These are phyloP conservation scores for Crithidia fasciculata DNA, from an alignment of 208 protist genomes.

Conservation along the genomic window DNA sequence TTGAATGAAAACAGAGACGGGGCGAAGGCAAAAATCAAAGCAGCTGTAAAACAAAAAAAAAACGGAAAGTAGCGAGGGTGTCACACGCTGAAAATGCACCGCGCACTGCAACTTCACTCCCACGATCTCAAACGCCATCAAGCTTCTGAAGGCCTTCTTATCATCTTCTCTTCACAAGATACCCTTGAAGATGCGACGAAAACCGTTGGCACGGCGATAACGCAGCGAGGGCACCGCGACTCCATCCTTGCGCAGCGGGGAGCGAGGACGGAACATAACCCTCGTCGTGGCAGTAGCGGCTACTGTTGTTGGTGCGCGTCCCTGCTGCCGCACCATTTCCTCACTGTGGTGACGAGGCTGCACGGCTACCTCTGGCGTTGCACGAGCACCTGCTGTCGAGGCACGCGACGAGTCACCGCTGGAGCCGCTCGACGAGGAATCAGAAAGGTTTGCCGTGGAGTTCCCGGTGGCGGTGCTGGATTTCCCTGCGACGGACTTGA, in stretches of 20 bases:
- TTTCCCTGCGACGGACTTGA: not conserved
- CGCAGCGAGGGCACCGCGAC: not conserved
- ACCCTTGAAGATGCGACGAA: constrained; percentile 10
- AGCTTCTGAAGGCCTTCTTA: too few relatives aligned
- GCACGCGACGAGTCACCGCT: not conserved
- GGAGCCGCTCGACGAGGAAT: not conserved
- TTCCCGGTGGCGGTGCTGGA: not conserved
- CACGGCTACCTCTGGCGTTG: not conserved
- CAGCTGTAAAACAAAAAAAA: not conserved
- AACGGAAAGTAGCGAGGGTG: not conserved
- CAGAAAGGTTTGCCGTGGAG: not conserved
- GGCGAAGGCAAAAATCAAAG: not conserved
- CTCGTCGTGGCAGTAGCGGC: not conserved
- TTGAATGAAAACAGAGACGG: not conserved
- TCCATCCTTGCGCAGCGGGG: not conserved
- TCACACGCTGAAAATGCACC: not conserved
- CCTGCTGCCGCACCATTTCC: too few relatives aligned
- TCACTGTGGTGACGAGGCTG: not conserved
- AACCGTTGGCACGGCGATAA: constrained; percentile 5
- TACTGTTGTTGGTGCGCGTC: not conserved
- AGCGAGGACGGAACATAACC: not conserved
- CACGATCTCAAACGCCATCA: too few relatives aligned
- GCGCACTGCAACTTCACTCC: not conserved
- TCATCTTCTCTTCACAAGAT: not conserved
- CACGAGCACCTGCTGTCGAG: not conserved